phyloP scores from a whole-genome alignment of 768 basidiomycete species.

The Strobilomyces dryophilus region DNA sequence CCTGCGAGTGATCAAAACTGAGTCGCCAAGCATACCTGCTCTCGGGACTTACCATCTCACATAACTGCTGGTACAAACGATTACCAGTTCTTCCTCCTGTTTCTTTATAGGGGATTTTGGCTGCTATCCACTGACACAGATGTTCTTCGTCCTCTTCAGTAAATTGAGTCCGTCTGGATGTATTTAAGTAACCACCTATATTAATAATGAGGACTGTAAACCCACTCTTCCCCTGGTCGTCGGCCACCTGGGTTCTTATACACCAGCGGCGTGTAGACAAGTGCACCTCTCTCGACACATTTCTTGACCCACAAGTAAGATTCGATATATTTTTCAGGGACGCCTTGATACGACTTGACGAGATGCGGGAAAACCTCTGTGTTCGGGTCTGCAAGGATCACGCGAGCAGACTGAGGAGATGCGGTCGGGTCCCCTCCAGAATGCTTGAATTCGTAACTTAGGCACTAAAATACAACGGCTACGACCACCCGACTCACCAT shows the following conservation, averaged over 20 bases:
- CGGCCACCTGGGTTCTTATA: conserved; percentile 84
- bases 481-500: conserved; percentile 41
- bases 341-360: conserved; percentile 66
- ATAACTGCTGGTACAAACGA: conserved; percentile 76
- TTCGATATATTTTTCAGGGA: conserved; percentile 72
- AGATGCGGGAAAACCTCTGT: conserved; percentile 74
- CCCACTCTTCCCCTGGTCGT: conserved; percentile 77
- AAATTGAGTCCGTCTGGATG: conserved; percentile 67
- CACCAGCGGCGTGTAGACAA: conserved; percentile 69
- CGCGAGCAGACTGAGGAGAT: conserved; percentile 63
- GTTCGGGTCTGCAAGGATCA: conserved; percentile 77
- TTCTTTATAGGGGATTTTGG: conserved; percentile 80
- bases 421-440: conserved; percentile 77
- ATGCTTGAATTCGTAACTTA: conserved; percentile 44
- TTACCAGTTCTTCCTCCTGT: conserved; percentile 81
- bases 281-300: conserved; percentile 64
- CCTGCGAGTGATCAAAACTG: conserved; percentile 35
- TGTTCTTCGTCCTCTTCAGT: conserved; percentile 72
- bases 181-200: not conserved
- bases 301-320: conserved; percentile 83
- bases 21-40: not conserved
- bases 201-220: not conserved
- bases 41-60: conserved; percentile 53
- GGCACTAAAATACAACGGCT: conserved; percentile 1
- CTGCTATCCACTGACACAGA: conserved; percentile 75